Evolutionary conservation across 2,329 filamentous ascomycete genomes (phyloP), one percentile per base, ranked within the genome.

Genomic region (Ophiostoma montium): DNA sequence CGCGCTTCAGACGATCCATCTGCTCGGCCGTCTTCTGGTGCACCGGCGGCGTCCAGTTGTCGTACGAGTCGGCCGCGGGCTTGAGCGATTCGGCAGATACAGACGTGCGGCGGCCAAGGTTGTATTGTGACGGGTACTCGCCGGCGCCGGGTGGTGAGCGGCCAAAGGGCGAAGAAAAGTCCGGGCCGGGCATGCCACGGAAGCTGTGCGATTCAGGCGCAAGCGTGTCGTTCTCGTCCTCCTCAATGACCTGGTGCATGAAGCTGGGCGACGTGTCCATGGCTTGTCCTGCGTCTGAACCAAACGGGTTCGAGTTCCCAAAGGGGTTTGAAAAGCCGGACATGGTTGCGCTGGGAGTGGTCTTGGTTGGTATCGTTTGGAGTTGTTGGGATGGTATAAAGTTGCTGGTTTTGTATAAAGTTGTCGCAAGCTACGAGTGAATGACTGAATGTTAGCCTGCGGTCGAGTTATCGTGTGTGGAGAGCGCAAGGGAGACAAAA

Each of bases 21-120:
- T 96, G 92, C 13, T 95, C 88, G 1, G 73, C 61, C 0, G 84
- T 78, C 71, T 98, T 98, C 55, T 80, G 76, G 63, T 92, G 87
- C 58, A 77, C 77, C 2, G 92, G 92, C 9, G 92, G 87, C 30
- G 81, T 76, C 89, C 90, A 98, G 65, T 86, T 92, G 63, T 92
- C 87, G 59, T 86, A 82, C 50, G 79, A 78, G 52, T 88, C 82
- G 31, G 84, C 81, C 45, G 82, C 85, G 16, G 92, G 92, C 65
- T 95, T 94, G 60, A 96, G 74, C 2, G 90, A 95, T 67, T 98
- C 92, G 46, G 92, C 92, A 36, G 92, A 96, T 48, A 98, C 92
- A 3, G 92, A 96, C 35, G 89, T 95, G 59, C 92, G 86, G 55
- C 92, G 84, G 58, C 80, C 85, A 67, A 95, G 82, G 65, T 94